These are phyloP conservation scores for Lolium rigidum DNA, from an alignment of 176 grass and related monocot genomes.

Conservation along the genomic window DNA sequence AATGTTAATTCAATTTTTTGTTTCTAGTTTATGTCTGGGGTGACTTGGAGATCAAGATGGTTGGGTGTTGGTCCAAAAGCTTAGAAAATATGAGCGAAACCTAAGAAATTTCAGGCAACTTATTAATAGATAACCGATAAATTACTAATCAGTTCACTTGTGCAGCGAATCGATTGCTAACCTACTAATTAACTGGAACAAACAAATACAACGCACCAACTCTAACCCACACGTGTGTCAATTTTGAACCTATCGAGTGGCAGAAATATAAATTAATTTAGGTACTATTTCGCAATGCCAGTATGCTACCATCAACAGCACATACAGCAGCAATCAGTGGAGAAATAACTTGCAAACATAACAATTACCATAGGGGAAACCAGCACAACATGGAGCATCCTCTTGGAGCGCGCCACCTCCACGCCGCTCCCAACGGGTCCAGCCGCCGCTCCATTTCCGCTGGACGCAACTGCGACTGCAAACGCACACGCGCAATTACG, in stretches of 20 bases:
- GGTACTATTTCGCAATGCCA: neutral
- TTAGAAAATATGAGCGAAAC: too few relatives aligned
- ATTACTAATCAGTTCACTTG: neutral
- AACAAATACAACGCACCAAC: neutral
- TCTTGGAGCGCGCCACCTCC: slow-evolving; percentile 50
- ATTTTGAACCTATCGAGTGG: neutral
- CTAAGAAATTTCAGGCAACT: neutral
- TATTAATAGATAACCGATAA: neutral
- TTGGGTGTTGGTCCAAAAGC: neutral
- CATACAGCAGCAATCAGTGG: neutral
- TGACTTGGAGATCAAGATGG: neutral
- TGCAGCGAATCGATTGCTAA: neutral
- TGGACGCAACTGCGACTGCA: slow-evolving; percentile 53
- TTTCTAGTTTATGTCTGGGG: neutral
- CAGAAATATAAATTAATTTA: neutral
- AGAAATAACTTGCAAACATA: neutral
- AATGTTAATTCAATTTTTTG: neutral
- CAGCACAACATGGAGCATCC: slow-evolving; percentile 84
- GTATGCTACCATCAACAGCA: neutral
- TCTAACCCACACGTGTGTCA: neutral
- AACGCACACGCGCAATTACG: neutral
- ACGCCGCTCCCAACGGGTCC: slow-evolving; percentile 43
- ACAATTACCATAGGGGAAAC: slow-evolving; percentile 85
- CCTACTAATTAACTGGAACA: neutral
- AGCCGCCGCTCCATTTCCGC: slow-evolving; percentile 40